phyloP scores from a whole-genome alignment of 2,329 filamentous ascomycete species.

The Fusarium siculi region DNA sequence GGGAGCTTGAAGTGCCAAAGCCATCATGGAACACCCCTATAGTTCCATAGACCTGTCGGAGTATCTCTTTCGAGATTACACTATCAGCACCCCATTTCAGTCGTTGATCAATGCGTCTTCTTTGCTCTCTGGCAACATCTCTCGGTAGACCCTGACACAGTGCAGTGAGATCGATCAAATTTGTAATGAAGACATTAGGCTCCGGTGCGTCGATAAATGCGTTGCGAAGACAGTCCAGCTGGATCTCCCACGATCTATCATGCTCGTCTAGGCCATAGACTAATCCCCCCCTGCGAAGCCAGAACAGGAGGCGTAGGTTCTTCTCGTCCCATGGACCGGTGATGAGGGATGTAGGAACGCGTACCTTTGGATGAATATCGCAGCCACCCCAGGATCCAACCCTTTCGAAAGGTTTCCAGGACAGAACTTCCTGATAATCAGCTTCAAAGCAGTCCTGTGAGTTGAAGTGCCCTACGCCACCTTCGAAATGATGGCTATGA shows the following conservation, averaged over 20 bases:
- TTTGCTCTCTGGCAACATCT: conserved; percentile 44
- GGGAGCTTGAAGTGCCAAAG: not conserved
- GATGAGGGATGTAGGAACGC: conserved; percentile 55
- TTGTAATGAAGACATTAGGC: conserved; percentile 45
- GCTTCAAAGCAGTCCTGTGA: conserved; percentile 51
- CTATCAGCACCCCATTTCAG: conserved; percentile 48
- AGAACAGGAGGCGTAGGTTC: conserved; percentile 55
- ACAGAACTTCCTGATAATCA: conserved; percentile 47
- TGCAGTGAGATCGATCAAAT: conserved; percentile 46
- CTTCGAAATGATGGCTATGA: conserved; percentile 35
- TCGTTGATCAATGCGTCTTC: conserved; percentile 42
- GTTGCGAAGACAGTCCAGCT: conserved; percentile 50
- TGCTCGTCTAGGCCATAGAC: conserved; percentile 40
- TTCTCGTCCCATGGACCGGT: conserved; percentile 56
- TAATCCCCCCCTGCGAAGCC: conserved; percentile 56
- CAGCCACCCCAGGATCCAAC: conserved; percentile 39
- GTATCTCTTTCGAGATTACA: conserved; percentile 35
- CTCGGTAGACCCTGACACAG: conserved; percentile 45
- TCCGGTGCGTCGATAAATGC: conserved; percentile 46
- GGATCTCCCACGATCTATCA: conserved; percentile 55
- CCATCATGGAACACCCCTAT: conserved; percentile 36
- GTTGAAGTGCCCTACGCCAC: conserved; percentile 46
- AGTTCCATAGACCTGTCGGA: conserved; percentile 38
- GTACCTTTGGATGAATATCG: conserved; percentile 53
- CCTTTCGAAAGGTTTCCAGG: conserved; percentile 38